These are phyloP conservation scores for Moricandia moricandioides DNA, from an alignment of 345 rosid genomes.

Conservation along the genomic window DNA sequence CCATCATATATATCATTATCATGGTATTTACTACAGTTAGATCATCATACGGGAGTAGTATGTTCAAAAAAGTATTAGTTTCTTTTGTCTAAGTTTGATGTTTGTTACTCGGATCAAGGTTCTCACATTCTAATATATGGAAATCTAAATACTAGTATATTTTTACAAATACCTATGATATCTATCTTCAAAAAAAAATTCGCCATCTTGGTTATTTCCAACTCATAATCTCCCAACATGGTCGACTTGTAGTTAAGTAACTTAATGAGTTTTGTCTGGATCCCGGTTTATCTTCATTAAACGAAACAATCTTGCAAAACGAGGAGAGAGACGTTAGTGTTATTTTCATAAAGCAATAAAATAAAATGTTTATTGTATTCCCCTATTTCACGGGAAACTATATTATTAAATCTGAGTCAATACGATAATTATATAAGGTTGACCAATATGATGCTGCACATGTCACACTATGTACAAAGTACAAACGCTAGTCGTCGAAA, in stretches of 20 bases:
- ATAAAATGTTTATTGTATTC: not conserved
- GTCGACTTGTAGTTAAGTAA: not conserved
- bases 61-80: not conserved
- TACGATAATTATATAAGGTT: slow-evolving; percentile 35
- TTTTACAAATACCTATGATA: not conserved
- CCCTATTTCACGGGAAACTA: not conserved
- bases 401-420: slow-evolving; percentile 19
- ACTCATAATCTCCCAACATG: not conserved
- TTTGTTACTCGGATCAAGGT: not conserved
- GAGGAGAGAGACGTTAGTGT: slow-evolving; percentile 34
- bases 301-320: slow-evolving; percentile 19
- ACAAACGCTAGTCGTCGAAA: slow-evolving; percentile 47
- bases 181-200: not conserved
- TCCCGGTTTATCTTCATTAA: not conserved
- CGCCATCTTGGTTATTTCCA: not conserved
- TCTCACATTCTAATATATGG: not conserved
- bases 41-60: not conserved
- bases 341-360: slow-evolving; percentile 2
- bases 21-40: not conserved
- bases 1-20: not conserved
- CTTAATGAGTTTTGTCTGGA: slow-evolving; percentile 12
- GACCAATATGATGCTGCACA: slow-evolving; percentile 36
- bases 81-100: not conserved
- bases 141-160: not conserved
- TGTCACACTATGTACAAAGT: slow-evolving; percentile 34